Evolutionary conservation across 2,329 filamentous ascomycete genomes (phyloP), one percentile per base, ranked within the genome.

Genomic region (Pseudogymnoascus sp.): DNA sequence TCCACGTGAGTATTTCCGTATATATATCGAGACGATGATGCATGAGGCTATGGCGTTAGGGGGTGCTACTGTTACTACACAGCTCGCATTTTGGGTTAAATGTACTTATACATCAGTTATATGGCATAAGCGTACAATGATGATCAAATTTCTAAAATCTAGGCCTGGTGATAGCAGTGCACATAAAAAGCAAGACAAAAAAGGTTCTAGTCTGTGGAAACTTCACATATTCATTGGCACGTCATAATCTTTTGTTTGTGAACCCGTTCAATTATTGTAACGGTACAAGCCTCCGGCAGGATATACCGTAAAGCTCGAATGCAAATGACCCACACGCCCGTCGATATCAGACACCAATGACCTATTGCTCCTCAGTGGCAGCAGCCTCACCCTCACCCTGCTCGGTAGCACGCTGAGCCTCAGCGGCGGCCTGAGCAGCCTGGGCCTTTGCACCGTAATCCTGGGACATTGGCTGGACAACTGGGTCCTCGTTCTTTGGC

Each of bases 401-500:
- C 74, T 84, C 84, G 68, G 77, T 74, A 63, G 82, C 81, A 69
- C 80, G 79, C 61, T 77, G 77, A 73, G 85, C 84, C 74, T 84
- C 84, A 70, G 84, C 88, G 69, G 85, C 84, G 66, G 86, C 86
- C 78, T 89, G 85, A 72, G 86, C 85, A 71, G 85, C 84, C 64
- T 85, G 74, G 69, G 86, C 86, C 90, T 99, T 99, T 73, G 93
- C 91, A 75, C 95, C 95, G 83, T 99, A 99, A 84, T 99, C 96
- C 83, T 97, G 92, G 82, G 89, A 93, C 81, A 93, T 89, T 77
- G 95, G 95, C 82, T 96, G 92, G 74, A 96, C 86, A 70, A 97
- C 89, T 74, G 89, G 87, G 79, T 93, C 87, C 88, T 99, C 95
- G 84, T 99, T 95, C 91, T 99, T 99, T 82, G 95, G 96, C 86